phyloP scores from a whole-genome alignment of 805 yeast genomes.

The Kodamaea sagamina region DNA sequence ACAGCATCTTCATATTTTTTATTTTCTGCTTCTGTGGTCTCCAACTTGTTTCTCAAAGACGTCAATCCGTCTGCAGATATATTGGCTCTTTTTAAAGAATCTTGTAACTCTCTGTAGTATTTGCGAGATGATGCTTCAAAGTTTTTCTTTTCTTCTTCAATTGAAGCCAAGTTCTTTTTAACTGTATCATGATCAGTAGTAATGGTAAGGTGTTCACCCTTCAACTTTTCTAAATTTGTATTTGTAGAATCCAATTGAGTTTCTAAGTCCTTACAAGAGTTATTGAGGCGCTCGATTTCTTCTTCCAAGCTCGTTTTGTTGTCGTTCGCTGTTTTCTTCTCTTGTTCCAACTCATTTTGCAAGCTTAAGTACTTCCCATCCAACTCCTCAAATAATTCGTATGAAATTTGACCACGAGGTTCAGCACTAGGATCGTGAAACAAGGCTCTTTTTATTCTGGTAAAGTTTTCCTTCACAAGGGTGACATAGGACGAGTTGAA shows the following conservation, averaged over 20 bases:
- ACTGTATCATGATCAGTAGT: conserved; percentile 23
- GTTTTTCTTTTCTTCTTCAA: conserved; percentile 34
- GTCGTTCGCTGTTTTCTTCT: conserved; percentile 20
- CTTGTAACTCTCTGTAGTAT: conserved; percentile 34
- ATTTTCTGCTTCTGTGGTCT: conserved; percentile 43
- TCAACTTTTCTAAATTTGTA: conserved; percentile 29
- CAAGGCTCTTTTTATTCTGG: conserved; percentile 67
- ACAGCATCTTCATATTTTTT: conserved; percentile 81
- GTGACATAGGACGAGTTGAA: conserved; percentile 65
- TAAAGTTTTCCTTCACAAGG: conserved; percentile 67
- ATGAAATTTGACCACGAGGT: conserved; percentile 67
- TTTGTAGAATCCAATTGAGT: conserved; percentile 26
- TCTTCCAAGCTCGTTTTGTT: conserved; percentile 23
- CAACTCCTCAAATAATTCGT: conserved; percentile 54
- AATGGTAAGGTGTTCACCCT: conserved; percentile 23
- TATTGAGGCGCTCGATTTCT: conserved; percentile 16
- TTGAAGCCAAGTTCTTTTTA: conserved; percentile 20
- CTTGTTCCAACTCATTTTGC: conserved; percentile 23
- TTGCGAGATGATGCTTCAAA: conserved; percentile 32
- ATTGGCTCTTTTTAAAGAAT: conserved; percentile 27
- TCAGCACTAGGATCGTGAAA: conserved; percentile 73
- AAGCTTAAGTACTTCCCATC: conserved; percentile 38
- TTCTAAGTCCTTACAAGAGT: conserved; percentile 13
- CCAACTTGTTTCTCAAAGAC: conserved; percentile 34
- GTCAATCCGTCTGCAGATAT: conserved; percentile 28